Evolutionary conservation across 1,284 basidiomycete genomes (phyloP), one percentile per base, ranked within the genome.

Genomic region (Ceratobasidium sp.): DNA sequence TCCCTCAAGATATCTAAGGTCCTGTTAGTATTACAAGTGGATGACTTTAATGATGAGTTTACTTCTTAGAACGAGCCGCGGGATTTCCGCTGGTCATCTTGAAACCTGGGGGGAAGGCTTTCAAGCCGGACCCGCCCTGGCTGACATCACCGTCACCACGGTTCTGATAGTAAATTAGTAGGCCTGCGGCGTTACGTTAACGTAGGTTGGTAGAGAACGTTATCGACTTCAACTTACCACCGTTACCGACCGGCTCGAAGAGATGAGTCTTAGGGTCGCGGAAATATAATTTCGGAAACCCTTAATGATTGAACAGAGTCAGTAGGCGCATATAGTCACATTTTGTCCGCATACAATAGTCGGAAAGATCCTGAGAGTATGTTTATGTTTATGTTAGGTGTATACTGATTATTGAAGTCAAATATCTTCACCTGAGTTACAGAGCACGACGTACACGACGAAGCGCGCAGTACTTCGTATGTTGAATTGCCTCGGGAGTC

Each of bases 21-120:
- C 23, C 39, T 10, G 20, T 44, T 46, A 64, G 39, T 1, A 13
- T 3, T 26, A 49, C 26, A 18, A 39, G n/a, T 18, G 20, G 18
- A 49, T 20, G 15, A 49, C 1, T 5, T 26, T 6, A 46, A 23
- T 18, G 1, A 13, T 49, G 10, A 20, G 51, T 61, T n/a, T 49
- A 73, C 71, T 73, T 73, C 40, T 73, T 73, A 7, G 71, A 61
- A 26, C 71, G 71, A n/a, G 58, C 20, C 9, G 33, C 15, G 12
- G 71, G 86, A 80, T 85, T 84, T n/a, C 88, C 88, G 51, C 84
- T 85, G 42, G 88, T 81, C 87, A 89, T 88, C 77, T 84, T 85
- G 81, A 89, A 85, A 20, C 87, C 88, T 13, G 40, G 42, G 13
- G 66, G 63, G 75, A 77, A 67, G 85, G 86, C 71, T 86, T 85